phyloP scores from a whole-genome alignment of 805 yeast genomes.

The Teunomyces cretensis region DNA sequence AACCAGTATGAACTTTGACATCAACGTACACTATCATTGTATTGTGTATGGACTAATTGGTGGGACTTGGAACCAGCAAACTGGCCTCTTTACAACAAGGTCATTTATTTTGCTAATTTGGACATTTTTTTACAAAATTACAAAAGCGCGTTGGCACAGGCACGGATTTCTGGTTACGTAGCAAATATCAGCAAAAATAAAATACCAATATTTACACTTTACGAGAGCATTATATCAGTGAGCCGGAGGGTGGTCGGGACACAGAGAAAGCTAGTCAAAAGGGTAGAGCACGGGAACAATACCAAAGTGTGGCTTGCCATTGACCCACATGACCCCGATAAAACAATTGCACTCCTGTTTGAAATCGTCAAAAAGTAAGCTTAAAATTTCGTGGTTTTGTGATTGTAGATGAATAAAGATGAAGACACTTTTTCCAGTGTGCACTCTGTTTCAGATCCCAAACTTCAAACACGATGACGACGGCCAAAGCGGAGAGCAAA shows the following conservation, averaged over 20 bases:
- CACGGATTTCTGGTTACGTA: neutral
- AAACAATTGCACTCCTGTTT: too few relatives aligned
- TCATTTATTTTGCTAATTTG: neutral
- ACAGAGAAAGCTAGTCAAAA: too few relatives aligned
- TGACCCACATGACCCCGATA: too few relatives aligned
- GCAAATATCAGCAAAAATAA: neutral
- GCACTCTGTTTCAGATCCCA: neutral
- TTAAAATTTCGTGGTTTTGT: neutral
- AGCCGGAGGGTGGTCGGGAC: too few relatives aligned
- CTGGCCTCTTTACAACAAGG: neutral
- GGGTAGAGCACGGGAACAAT: too few relatives aligned
- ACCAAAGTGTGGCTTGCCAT: too few relatives aligned
- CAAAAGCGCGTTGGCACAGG: slow-evolving; percentile 1
- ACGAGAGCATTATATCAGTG: too few relatives aligned
- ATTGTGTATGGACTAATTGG: too few relatives aligned
- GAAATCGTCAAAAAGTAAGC: neutral
- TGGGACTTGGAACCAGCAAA: too few relatives aligned
- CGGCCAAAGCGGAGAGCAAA: neutral
- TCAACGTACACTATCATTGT: too few relatives aligned
- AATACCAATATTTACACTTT: too few relatives aligned
- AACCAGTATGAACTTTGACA: too few relatives aligned
- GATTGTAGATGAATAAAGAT: neutral
- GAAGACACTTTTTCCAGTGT: neutral
- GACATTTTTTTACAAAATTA: slow-evolving; percentile 1
- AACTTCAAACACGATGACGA: neutral